Evolutionary conservation across 176 grass and related monocot species (phyloP), one percentile per base, ranked within the genome.

Genomic region (Melocanna baccifera): DNA sequence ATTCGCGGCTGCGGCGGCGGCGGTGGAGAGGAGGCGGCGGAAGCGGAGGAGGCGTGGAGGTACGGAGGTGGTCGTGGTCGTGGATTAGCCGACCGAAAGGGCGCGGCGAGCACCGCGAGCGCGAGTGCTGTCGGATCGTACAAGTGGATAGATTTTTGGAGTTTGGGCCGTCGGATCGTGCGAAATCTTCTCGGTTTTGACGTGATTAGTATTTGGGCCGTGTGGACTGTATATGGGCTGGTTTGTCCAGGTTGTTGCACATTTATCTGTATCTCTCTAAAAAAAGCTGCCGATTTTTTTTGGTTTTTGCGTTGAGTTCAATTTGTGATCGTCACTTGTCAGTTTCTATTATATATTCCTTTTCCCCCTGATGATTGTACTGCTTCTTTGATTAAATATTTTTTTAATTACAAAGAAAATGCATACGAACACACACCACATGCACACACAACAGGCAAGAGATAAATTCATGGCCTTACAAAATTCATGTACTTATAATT

Each of bases 31-130:
- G 73, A 15, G 32, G 67, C 64, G 82, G n/a, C 30, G 48, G 51
- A 43, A 71, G 78, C 78, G n/a, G 16, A 81, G 61, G 51, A 76
- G 70, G 79, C 56, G 79, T 45, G 81, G 56, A 52, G 12, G 74
- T 53, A 85, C 79, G 76, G 55, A 58, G 40, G 26, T 69, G 15
- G 32, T 0, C 7, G 63, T 16, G 50, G 67, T 51, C 22, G 13
- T 8, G 13, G 47, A 23, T 42, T 10, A n/a, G 15, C 12, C 59
- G 59, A 62, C 25, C 59, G 26, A 40, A 15, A 29, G 1, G 43
- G 23, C 69, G 69, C 1, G 58, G 11, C 23, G 23, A 5, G 59
- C 1, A 12, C 28, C 25, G 28, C 6, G 22, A 11, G 0, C 1
- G 4, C 6, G 36, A 5, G 0, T 0, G 9, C 12, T 7, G 76